phyloP scores from a whole-genome alignment of 2,329 filamentous ascomycete genomes.

The Colletotrichum tabaci region DNA sequence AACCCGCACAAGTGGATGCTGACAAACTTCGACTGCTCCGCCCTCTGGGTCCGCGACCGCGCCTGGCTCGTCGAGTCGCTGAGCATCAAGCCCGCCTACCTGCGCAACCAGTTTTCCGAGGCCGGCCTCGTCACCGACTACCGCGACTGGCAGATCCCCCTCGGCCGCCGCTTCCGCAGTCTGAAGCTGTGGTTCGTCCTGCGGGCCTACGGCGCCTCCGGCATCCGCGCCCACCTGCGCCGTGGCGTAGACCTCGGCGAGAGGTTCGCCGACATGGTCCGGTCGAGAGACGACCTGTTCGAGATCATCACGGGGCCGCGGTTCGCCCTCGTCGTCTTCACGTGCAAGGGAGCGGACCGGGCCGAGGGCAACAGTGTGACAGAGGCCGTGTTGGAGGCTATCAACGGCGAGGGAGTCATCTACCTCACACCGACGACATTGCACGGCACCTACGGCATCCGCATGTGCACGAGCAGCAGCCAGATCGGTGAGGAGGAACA shows the following conservation, averaged over 20 bases:
- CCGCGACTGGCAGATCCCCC: conserved; percentile 96
- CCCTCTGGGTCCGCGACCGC: conserved; percentile 83
- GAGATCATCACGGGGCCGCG: conserved; percentile 80
- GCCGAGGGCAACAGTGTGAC: conserved; percentile 78
- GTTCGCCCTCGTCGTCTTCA: conserved; percentile 86
- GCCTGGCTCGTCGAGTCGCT: conserved; percentile 84
- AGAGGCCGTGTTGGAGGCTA: conserved; percentile 79
- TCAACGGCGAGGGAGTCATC: conserved; percentile 83
- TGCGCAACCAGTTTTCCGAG: conserved; percentile 85
- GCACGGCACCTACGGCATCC: conserved; percentile 81
- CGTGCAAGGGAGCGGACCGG: conserved; percentile 59
- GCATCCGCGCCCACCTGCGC: conserved; percentile 81
- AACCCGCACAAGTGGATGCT: conserved; percentile 99
- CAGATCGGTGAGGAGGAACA: conserved; percentile 79
- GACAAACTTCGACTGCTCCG: conserved; percentile 90
- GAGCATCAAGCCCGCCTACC: conserved; percentile 84
- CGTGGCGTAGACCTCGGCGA: conserved; percentile 80
- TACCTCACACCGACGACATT: conserved; percentile 87
- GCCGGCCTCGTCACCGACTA: conserved; percentile 92
- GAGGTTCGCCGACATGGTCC: conserved; percentile 75
- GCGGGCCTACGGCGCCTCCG: conserved; percentile 83
- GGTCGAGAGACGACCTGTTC: conserved; percentile 77
- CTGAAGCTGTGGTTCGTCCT: conserved; percentile 98
- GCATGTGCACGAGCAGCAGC: conserved; percentile 82
- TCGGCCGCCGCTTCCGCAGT: conserved; percentile 88